phyloP scores from a whole-genome alignment of 1,284 basidiomycete genomes.

The Cutaneotrichosporon mucoides region DNA sequence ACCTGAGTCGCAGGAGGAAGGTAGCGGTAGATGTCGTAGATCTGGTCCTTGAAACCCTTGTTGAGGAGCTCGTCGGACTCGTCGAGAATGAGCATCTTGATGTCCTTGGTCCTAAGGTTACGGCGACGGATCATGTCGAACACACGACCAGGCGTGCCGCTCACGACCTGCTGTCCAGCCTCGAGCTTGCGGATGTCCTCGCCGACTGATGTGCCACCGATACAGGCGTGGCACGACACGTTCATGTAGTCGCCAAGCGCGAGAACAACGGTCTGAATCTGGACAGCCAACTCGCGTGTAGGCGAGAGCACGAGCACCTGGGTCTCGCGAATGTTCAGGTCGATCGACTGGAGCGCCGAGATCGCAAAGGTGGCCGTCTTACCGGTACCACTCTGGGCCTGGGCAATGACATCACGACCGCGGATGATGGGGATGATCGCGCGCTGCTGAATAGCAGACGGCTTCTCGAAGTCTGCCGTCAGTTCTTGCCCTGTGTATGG shows the following conservation, averaged over 20 bases:
- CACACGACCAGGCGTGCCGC: conserved; percentile 95
- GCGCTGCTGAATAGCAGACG: conserved; percentile 97
- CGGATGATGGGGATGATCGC: conserved; percentile 94
- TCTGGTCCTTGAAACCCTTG: conserved; percentile 99
- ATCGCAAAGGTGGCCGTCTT: conserved; percentile 99
- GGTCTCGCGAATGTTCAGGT: conserved; percentile 89
- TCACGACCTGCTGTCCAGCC: conserved; percentile 96
- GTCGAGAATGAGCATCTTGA: conserved; percentile 99
- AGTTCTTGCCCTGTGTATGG: neutral
- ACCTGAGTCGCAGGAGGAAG: conserved; percentile 98
- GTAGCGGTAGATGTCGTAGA: conserved; percentile 98
- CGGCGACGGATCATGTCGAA: conserved; percentile 99
- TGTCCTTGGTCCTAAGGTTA: conserved; percentile 89
- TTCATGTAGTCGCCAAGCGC: conserved; percentile 99
- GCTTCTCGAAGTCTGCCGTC: conserved; percentile 88
- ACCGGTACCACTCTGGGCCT: conserved; percentile 98
- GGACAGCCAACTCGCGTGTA: conserved; percentile 91
- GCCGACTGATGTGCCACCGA: conserved; percentile 94
- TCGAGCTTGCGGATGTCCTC: conserved; percentile 99
- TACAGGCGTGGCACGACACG: conserved; percentile 97
- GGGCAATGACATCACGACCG: conserved; percentile 94
- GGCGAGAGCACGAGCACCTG: conserved; percentile 94
- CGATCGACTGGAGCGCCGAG: conserved; percentile 88
- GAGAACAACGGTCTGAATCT: conserved; percentile 97
- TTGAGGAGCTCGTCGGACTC: conserved; percentile 97